Evolutionary conservation across 768 basidiomycete genomes (phyloP), one percentile per base, ranked within the genome.

Genomic region (Leccinellum albellum): DNA sequence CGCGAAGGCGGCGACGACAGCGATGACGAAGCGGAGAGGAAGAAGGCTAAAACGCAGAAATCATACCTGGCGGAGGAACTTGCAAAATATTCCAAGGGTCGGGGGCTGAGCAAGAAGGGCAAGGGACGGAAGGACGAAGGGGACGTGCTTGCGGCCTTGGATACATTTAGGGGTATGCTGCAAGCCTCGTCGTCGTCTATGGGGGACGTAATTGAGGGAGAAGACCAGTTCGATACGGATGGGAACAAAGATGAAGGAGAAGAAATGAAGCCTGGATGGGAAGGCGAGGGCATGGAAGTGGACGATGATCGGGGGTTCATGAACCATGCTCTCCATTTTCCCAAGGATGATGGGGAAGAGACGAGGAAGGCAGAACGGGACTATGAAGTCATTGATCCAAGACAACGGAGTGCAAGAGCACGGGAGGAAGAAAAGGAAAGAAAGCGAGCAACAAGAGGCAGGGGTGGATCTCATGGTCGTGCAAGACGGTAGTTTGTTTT

Each of bases 371-470:
- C 89, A 1, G 87, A 91, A 69, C 73, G 89, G 53, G 91, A 94
- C 56, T 93, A 92, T 65, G 91, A 94, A 73, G 91, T 94, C 26
- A 94, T 94, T 67, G 91, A 94, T 67, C 91, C 91, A 0, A 74
- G 91, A 57, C 80, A 82, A 49, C 74, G 91, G 54, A 79, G 86
- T 45, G 89, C 88, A 23, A 74, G 82, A 49, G 91, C 91, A 24
- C 83, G 78, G 64, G 88, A 92, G 64, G 91, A 94, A 66, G 90
- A 91, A 63, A 76, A 78, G 62, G 88, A 89, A 57, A 76, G 85
- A 64, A 89, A 85, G 52, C 69, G 71, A 13, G 73, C 69, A 2
- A 56, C 62, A 12, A 70, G 59, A 47, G 66, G 60, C 17, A 70
- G 56, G 54, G 60, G 64, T 23, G 66, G 68, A 21, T 51, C 14